Base-by-base conservation (phyloP, 441 rosid species). In the Gossypium trilobum region DNA sequence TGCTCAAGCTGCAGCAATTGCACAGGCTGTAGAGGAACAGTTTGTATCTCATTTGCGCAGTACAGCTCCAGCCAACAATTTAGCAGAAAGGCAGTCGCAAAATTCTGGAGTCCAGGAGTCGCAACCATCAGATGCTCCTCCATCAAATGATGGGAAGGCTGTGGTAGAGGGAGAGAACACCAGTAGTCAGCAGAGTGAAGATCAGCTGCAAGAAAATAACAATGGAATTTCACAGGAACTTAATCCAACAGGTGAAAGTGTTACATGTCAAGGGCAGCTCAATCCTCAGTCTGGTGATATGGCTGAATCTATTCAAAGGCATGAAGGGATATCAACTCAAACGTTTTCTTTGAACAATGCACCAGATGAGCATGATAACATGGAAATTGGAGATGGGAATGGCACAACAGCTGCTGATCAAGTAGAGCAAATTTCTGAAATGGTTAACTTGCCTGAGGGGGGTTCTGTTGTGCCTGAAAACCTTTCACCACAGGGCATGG, bases 11-110 rank as follows among this genome's bases (percentile, higher is more conserved):
- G 84, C 96, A 74, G 87, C 89, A 39, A 87, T 95, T 81, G 95
- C 98, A 46, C 93, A 95, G 78, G 89, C 91, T 72, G 85, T 92
- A 36, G 99, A 92, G 84, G 99, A 88, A 50, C 93, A 86, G 64
- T 95, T 95, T 77, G 51, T 91, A 61, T 87, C 92, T 81, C 89
- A 85, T 68, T 79, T 95, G 74, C 83, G 80, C 59, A 78, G 85
- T 76, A 78, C 79, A 73, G 76, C 82, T 79, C 89, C 93, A 36
- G 81, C 77, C 63, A 80, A 58, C 78, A 81, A 77, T 79, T 80
- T 73, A 70, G 78, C 71, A 36, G 97, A 88, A 81, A 81, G 91
- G 84, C 93, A 87, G 77, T 75, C 83, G 52, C 88, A 85, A 79
- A 82, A 74, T 78, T 82, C 88, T 52, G 93, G 82, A 78, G 78